phyloP scores from a whole-genome alignment of 2,329 filamentous ascomycete species.

The Cadophora malorum region DNA sequence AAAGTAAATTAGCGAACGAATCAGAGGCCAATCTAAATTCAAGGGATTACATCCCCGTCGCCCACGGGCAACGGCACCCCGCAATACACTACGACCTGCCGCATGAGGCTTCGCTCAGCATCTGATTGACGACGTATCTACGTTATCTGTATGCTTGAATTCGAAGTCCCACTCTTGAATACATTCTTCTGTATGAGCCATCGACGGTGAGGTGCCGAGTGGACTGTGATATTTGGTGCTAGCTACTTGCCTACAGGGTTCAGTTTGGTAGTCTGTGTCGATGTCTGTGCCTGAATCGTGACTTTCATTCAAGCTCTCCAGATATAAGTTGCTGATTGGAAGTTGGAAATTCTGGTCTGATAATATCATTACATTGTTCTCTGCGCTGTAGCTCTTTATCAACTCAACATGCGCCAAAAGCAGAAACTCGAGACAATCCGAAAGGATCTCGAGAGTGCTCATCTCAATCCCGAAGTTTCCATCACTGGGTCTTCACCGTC shows the following conservation, averaged over 20 bases:
- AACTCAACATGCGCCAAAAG: conserved; percentile 5
- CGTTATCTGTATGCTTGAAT: not conserved
- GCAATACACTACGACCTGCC: conserved; percentile 14
- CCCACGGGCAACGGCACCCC: not conserved
- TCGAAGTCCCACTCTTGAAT: conserved; percentile 10
- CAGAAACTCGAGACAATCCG: conserved; percentile 12
- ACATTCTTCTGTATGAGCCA: too few relatives aligned
- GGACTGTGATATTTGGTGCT: too few relatives aligned
- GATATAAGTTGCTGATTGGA: too few relatives aligned
- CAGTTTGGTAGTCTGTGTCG: too few relatives aligned
- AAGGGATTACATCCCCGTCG: not conserved
- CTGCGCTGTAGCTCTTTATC: too few relatives aligned
- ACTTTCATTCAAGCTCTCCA: too few relatives aligned
- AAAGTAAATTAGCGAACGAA: not conserved
- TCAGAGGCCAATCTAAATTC: not conserved
- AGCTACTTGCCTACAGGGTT: too few relatives aligned
- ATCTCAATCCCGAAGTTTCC: not conserved
- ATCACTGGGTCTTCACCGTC: not conserved
- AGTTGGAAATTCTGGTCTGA: too few relatives aligned
- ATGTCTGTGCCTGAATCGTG: too few relatives aligned
- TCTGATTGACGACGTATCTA: not conserved
- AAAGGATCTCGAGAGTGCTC: not conserved
- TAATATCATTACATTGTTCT: too few relatives aligned
- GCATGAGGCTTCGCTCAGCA: conserved; percentile 4
- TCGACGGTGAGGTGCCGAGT: too few relatives aligned